phyloP scores from a whole-genome alignment of 352 stramenopile genomes.

The Pythium rhizo-oryzae region DNA sequence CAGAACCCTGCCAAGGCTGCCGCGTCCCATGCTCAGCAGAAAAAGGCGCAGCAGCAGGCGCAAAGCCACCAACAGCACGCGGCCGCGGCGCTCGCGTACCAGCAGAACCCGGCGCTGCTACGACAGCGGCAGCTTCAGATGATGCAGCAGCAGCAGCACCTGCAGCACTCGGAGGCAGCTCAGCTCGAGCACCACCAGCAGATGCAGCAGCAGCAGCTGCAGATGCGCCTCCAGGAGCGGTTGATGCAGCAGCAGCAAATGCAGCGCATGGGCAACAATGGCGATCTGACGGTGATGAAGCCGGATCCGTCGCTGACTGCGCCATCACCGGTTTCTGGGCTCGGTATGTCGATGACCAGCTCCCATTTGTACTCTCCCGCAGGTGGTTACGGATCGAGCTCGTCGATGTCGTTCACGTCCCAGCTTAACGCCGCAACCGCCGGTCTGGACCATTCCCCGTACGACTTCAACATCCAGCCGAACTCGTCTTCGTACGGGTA shows the following conservation, averaged over 20 bases:
- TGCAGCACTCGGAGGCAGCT: constrained; percentile 64
- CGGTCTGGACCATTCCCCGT: constrained; percentile 22
- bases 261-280: constrained; percentile 24
- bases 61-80: constrained; percentile 50
- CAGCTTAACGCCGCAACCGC: constrained; percentile 21
- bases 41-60: constrained; percentile 74
- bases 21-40: constrained; percentile 73
- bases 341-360: constrained; percentile 28
- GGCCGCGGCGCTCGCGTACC: constrained; percentile 45
- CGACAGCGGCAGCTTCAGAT: constrained; percentile 71
- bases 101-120: constrained; percentile 63
- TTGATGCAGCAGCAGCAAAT: constrained; percentile 33
- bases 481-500: constrained; percentile 22
- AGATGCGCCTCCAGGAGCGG: constrained; percentile 40
- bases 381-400: neutral
- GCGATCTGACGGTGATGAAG: constrained; percentile 28
- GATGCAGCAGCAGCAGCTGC: constrained; percentile 62
- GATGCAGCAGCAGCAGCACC: constrained; percentile 71
- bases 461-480: constrained; percentile 31
- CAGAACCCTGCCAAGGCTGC: constrained; percentile 83
- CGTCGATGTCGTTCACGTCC: constrained; percentile 28
- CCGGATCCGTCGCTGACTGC: constrained; percentile 28
- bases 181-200: constrained; percentile 77
- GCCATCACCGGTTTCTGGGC: constrained; percentile 23
- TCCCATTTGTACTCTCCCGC: constrained; percentile 32